Evolutionary conservation across 768 basidiomycete species (phyloP), one percentile per base, ranked within the genome.

Genomic region (Leccinum variicolor): DNA sequence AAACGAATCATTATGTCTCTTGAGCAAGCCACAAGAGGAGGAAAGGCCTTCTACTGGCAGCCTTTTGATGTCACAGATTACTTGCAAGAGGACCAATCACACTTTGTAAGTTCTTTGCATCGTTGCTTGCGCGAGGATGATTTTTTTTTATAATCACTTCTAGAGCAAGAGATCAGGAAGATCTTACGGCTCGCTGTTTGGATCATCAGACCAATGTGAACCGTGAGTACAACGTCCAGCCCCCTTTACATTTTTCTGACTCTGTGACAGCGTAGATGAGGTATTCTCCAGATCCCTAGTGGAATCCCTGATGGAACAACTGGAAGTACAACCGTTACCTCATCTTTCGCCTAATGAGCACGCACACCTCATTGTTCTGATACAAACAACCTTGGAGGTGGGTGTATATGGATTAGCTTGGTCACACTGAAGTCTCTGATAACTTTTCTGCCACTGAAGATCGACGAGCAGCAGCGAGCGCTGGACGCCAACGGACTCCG

Each of bases 401-500:
- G 64, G 74, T 68, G n/a, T 14, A 53, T 15, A 14, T n/a, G 17
- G 43, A 33, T 28, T 23, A 29, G 25, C 34, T 0, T 17, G 31
- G n/a, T 34, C 9, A 26, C 33, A 29, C n/a, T 0, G 25, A 49
- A 50, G 29, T 17, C 19, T 31, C 49, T 34, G 45, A 45, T 60
- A 9, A 56, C 56, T 11, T 52, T 28, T 50, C 19, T 50, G 14
- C n/a, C 34, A 15, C 26, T 54, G 28, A 62, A 97, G 93, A 86
- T 92, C 34, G 90, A 98, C 50, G 90, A 93, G 63, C 93, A 95
- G 69, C 83, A 86, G 2, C 84, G 94, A n/a, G 86, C 95, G 0
- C 76, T 98, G 25, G 96, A 99, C 73, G 76, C 90, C 2, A 95
- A 94, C 69, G 97, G 96, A 1, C 78, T 97, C 48, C 87, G 96